Evolutionary conservation across 331 rosid species (phyloP).

Genomic region (Rosa hybrid): DNA sequence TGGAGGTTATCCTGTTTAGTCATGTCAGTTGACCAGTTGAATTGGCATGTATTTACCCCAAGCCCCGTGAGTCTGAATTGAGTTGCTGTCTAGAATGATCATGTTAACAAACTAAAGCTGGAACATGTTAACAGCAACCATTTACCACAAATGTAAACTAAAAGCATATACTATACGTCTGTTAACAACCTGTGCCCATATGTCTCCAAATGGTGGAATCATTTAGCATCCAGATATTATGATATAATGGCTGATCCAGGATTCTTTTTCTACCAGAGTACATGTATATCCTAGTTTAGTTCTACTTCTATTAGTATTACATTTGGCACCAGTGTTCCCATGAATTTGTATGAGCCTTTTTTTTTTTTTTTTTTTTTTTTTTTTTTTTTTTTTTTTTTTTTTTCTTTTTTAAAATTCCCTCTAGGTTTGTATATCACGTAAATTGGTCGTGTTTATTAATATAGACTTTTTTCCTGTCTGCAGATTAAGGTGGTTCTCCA

Average conservation of each 20-base stretch:
- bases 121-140: not conserved
- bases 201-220: not conserved
- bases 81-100: not conserved
- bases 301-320: not conserved
- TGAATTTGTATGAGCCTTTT: not conserved
- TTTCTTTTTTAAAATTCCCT: too few relatives aligned
- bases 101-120: not conserved
- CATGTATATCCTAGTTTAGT: not conserved
- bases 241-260: not conserved
- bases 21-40: not conserved
- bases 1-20: too few relatives aligned
- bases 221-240: not conserved
- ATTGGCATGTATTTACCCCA: not conserved
- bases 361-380: too few relatives aligned
- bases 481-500: slow-evolving; percentile 42
- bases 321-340: not conserved
- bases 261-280: not conserved
- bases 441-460: slow-evolving; percentile 6
- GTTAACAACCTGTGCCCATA: not conserved
- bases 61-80: not conserved
- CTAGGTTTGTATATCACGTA: slow-evolving; percentile 3
- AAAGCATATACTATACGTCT: not conserved
- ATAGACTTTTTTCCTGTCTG: not conserved
- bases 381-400: too few relatives aligned
- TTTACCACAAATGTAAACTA: not conserved